These are phyloP conservation scores for Diospyros lotus DNA, from an alignment of 148 eudicot species.

Conservation along the genomic window DNA sequence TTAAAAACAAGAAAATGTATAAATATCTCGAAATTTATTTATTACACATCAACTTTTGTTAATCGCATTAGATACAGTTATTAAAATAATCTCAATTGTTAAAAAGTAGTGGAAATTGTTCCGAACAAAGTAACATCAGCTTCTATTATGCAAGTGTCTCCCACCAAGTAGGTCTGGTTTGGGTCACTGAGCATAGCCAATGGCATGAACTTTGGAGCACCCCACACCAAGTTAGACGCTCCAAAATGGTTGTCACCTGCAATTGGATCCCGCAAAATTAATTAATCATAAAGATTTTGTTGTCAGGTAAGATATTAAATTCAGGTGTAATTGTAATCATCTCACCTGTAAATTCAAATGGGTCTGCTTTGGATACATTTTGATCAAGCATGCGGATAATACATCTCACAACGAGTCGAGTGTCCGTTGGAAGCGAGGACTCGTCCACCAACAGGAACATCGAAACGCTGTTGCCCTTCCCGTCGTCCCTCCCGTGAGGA, in stretches of 20 bases:
- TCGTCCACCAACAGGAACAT: not conserved
- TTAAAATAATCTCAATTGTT: no score
- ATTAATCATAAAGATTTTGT: no score
- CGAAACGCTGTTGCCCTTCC: slow-evolving; percentile 9
- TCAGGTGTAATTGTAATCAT: not conserved
- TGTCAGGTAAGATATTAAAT: not conserved
- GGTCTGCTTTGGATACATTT: not conserved
- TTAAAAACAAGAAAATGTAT: no score
- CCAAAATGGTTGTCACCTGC: slow-evolving; percentile 13
- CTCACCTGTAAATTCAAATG: slow-evolving; percentile 1
- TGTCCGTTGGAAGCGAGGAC: slow-evolving; percentile 12
- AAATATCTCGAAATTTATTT: no score
- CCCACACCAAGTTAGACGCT: not conserved
- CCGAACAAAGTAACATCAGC: slow-evolving; percentile 9
- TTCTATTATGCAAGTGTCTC: slow-evolving; percentile 3
- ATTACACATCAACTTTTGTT: no score
- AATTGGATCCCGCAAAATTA: not conserved
- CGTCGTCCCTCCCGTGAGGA: slow-evolving; percentile 8
- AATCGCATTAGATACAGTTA: no score
- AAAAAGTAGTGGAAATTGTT: slow-evolving; percentile 2
- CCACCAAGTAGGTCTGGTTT: slow-evolving; percentile 9
- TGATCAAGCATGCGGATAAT: not conserved
- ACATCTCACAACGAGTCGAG: slow-evolving; percentile 3
- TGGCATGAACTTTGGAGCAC: slow-evolving; percentile 8
- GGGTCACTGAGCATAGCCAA: slow-evolving; percentile 15